These are phyloP conservation scores for Suaeda aralocaspica DNA, from an alignment of 148 eudicot species.

Conservation along the genomic window DNA sequence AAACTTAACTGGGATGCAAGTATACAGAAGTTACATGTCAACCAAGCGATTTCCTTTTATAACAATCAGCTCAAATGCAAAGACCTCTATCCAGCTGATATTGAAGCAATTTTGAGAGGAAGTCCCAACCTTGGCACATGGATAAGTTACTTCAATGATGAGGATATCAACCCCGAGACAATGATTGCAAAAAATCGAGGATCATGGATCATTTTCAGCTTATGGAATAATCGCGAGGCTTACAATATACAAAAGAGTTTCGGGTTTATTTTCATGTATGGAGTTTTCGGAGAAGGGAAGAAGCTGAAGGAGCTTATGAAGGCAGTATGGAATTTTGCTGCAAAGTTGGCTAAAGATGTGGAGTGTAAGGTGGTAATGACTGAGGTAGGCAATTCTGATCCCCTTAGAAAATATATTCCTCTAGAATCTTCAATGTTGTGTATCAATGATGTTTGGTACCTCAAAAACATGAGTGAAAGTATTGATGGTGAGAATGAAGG, in stretches of 20 bases:
- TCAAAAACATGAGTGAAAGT: not conserved
- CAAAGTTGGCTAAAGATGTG: not conserved
- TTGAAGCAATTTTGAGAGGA: constrained; percentile 6
- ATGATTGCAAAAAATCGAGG: not conserved
- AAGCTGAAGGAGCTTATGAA: not conserved
- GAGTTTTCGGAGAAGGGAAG: not conserved
- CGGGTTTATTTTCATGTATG: constrained; percentile 6
- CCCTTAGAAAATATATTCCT: constrained; percentile 4
- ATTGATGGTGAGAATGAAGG: not conserved
- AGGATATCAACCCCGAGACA: not conserved
- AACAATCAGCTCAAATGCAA: not conserved
- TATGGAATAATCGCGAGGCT: constrained; percentile 9
- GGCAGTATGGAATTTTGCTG: constrained; percentile 3
- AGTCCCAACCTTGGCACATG: constrained; percentile 6
- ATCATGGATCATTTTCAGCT: constrained; percentile 11
- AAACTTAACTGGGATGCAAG: not conserved
- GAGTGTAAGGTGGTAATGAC: constrained; percentile 11
- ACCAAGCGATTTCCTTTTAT: constrained; percentile 4
- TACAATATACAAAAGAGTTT: no score
- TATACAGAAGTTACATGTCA: not conserved
- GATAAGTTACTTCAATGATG: constrained; percentile 6
- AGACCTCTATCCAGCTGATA: constrained; percentile 10
- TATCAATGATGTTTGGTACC: constrained; percentile 3
- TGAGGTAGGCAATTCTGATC: not conserved
- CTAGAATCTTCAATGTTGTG: not conserved